Conservation (phyloP, 306 rosid genomes). For the Parietaria judaica region DNA sequence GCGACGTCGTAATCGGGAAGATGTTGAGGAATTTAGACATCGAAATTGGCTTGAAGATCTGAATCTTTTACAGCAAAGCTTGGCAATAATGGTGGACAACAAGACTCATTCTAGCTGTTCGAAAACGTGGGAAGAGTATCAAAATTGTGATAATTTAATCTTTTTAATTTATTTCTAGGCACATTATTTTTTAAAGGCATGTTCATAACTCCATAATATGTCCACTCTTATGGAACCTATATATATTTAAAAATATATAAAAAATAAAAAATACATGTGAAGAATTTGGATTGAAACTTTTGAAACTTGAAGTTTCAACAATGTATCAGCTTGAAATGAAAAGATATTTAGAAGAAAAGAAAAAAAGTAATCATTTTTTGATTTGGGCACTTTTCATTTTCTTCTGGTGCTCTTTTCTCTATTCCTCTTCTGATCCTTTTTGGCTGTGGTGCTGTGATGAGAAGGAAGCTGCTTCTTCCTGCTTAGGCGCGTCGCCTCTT, state of each 20-base stretch:
- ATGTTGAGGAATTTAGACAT: too few relatives aligned
- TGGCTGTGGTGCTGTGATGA: conserved; percentile 40
- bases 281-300: not conserved
- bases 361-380: too few relatives aligned
- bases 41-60: too few relatives aligned
- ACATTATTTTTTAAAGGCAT: not conserved
- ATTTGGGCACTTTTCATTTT: conserved; percentile 24
- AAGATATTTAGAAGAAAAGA: not conserved
- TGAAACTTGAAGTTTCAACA: conserved; percentile 15
- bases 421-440: conserved; percentile 45
- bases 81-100: not conserved
- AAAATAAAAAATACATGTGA: not conserved
- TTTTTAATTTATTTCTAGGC: not conserved
- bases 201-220: not conserved
- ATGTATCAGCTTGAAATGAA: not conserved
- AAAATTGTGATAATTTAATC: not conserved
- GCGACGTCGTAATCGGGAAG: too few relatives aligned
- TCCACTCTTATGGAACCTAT: not conserved
- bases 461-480: conserved; percentile 30
- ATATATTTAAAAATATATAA: not conserved
- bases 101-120: conserved; percentile 10
- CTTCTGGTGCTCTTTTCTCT: conserved; percentile 45
- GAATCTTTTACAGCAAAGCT: too few relatives aligned
- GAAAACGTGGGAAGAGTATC: conserved; percentile 13
- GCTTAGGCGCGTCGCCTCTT: conserved; percentile 22